A percentile compares a stretch with the other conserved stretches of the same genome.
These are phyloP conservation scores for Cyanidioschyzon merolae DNA, from an alignment of 23 red algal genomes.

Conservation along the genomic window DNA sequence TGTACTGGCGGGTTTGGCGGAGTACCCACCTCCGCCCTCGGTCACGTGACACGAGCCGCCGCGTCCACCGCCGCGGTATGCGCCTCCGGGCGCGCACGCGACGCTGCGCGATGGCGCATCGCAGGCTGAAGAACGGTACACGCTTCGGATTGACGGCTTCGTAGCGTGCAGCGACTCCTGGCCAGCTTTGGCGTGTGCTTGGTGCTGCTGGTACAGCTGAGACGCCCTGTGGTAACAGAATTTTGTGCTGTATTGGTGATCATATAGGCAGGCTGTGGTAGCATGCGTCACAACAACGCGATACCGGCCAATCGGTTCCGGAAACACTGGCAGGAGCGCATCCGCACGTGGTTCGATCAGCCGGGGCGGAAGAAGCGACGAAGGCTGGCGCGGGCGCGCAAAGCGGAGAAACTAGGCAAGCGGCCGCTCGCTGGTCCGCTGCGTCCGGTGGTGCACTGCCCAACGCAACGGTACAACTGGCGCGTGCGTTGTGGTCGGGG, in stretches of 20 bases:
- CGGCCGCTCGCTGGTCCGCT: slow-evolving; percentile 72
- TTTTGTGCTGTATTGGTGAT: too few relatives aligned
- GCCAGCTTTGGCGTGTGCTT: too few relatives aligned
- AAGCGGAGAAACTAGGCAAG: neutral
- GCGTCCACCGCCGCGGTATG: neutral
- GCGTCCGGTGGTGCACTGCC: slow-evolving; percentile 83
- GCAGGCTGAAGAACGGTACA: too few relatives aligned
- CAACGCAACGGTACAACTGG: slow-evolving; percentile 81
- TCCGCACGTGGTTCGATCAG: slow-evolving; percentile 99
- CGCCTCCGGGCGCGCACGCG: neutral
- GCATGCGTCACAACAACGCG: slow-evolving; percentile 71
- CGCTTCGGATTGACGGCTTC: too few relatives aligned
- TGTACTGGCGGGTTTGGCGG: too few relatives aligned
- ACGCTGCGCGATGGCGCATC: too few relatives aligned
- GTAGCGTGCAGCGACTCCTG: too few relatives aligned
- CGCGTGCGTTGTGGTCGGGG: slow-evolving; percentile 65
- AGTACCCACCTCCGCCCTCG: too few relatives aligned
- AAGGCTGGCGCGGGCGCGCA: slow-evolving; percentile 42
- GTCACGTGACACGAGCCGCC: neutral
- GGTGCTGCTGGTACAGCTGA: too few relatives aligned
- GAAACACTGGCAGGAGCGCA: slow-evolving; percentile 95
- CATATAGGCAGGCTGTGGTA: neutral
- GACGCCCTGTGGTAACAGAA: too few relatives aligned
- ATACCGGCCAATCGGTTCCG: slow-evolving; percentile 86
- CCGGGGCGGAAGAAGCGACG: slow-evolving; percentile 95